Evolutionary conservation across 2,329 filamentous ascomycete genomes (phyloP), one percentile per base, ranked within the genome.

Genomic region (Neonectria ditissima): DNA sequence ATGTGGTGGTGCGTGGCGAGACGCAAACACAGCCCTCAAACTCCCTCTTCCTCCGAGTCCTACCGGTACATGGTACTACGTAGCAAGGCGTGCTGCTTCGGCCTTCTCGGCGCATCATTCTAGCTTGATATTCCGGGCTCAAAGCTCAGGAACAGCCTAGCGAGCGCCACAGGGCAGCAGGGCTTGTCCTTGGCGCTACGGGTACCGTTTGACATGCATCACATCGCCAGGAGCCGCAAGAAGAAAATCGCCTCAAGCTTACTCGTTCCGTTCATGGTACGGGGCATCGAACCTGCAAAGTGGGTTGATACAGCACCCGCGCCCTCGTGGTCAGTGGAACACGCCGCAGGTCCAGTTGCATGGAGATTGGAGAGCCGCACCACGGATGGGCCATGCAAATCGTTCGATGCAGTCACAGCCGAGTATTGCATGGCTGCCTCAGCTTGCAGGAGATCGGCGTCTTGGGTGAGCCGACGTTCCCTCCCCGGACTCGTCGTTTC

Each of bases 91-190:
- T 47, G 45, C 41, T 58, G 47, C 53, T 51, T 52, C 50, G 26
- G 55, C 57, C 43, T 64, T 52, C 60, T 54, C 47, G 34, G 45
- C 39, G 56, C 56, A 28, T 32, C 24, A 57, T 54, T 56, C 59
- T 39, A 63, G 60, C 64, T 69, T 69, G 41, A 65, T 58, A 59
- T 64, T 63, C 68, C 66, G 64, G 62, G 62, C 68, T 69, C 66
- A 69, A 67, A 67, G 64, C 62, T 69, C 59, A 69, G 67, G 66
- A 39, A 67, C 62, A 48, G 55, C 39, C 65, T 67, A 68, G 57
- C 41, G 45, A 67, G 41, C 54, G 66, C 66, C 61, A 62, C 66
- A 63, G 61, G 55, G 39, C 22, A 43, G 39, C 22, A 43, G 55
- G 44, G 54, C 56, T 45, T 41, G 30, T 45, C 55, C 48, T 54